A percentile compares a stretch with the other conserved stretches of the same genome.
Conservation (phyloP, 2,329 filamentous ascomycete species). For the Trichoderma harzianum region DNA sequence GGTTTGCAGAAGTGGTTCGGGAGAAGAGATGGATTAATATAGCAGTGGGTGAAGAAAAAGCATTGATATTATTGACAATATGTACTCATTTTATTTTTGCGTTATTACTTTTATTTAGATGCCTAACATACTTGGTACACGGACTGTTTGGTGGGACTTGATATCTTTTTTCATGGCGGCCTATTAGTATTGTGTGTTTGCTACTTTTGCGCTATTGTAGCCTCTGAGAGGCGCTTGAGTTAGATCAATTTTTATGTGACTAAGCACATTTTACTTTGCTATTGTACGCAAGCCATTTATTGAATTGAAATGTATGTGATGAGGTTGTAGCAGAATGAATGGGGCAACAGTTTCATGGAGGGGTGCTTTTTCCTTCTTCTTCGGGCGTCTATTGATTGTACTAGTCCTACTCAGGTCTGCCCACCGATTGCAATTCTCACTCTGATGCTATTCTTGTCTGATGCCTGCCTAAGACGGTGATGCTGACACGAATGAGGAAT, state of each 20-base stretch:
- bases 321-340: not conserved
- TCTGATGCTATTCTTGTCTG: not conserved
- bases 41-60: not conserved
- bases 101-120: not conserved
- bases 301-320: not conserved
- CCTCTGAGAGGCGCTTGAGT: not conserved
- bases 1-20: not conserved
- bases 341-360: not conserved
- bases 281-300: not conserved
- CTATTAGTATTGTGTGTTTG: not conserved
- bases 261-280: not conserved
- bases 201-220: not conserved
- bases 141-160: not conserved
- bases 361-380: not conserved
- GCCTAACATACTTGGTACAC: not conserved
- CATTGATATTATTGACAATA: not conserved
- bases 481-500: not conserved
- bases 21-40: not conserved
- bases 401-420: not conserved
- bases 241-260: not conserved
- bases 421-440: not conserved
- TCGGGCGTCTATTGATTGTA: not conserved
- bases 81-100: not conserved
- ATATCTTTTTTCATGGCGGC: not conserved
- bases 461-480: not conserved